Base-by-base conservation (phyloP, 2,329 filamentous ascomycete genomes). In the Cylindrodendrum hubeiense region DNA sequence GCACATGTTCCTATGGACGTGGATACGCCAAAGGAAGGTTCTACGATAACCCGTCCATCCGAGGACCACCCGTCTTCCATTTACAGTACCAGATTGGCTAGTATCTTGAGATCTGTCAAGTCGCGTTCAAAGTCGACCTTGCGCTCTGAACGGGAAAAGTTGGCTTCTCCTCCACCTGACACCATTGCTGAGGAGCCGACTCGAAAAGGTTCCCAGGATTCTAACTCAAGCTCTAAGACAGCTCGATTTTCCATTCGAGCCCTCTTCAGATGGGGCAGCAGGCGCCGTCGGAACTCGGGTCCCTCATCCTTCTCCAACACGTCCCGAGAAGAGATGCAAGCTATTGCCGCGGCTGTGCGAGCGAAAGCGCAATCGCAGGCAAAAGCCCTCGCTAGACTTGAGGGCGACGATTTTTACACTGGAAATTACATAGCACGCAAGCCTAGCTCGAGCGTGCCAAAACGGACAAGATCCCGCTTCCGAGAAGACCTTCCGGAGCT, bases 241-340 rank as follows among this genome's bases (percentile, higher is more conserved):
- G 76, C 77, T 8, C 79, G 81, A 21, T 73, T 84, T 33, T 86
- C 91, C 1, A 92, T 94, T 84, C 88, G 90, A 4, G 90, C 92
- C 0, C 87, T 98, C 37, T 93, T 98, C 79, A 89, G 88, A 73
- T 91, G 91, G 78, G 88, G 88, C 28, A 85, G 83, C 80, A 83
- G 87, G 84, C 84, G 83, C 4, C 61, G 54, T n/a, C 61, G 55
- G 13, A 47, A 60, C 76, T 79, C 86, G 76, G 67, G 84, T 76
- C 86, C 91, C 4, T 92, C 93, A 0, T 94, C 95, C n/a, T 96
- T 97, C 76, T 94, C 94, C 5, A 97, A 97, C 74, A 93, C 94
- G 0, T 97, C 95, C 1, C 88, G 94, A 68, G 95, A 97, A 75
- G 97, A 95, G 17, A 95, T 97, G 84, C 81, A 84, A 51, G 79